Evolutionary conservation across 176 grass and related monocot genomes (phyloP), one percentile per base, ranked within the genome.

Genomic region (Ensete ventricosum): DNA sequence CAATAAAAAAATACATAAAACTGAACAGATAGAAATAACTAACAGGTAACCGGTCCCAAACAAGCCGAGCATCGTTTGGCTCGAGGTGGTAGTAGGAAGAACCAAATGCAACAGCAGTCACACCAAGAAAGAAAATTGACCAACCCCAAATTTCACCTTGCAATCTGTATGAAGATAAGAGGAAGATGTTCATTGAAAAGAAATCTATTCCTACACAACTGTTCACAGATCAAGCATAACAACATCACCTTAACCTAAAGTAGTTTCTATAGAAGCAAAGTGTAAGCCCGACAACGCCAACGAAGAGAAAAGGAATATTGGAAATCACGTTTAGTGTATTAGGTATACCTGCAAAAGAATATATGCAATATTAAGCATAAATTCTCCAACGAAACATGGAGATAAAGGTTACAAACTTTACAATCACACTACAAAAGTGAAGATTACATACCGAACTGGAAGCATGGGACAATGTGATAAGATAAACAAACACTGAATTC

Each of bases 41-140:
- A 74, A 93, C 94, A 0, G 90, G 94, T 83, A 97, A 67, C 22
- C 94, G 89, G 79, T 98, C 94, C 94, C 94, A 98, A 43, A 98
- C 85, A 67, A 98, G 88, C 0, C 81, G 87, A 78, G 86, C 71
- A 76, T 98, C 84, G 73, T 88, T 85, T 1, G 94, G 90, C 9
- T 84, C 76, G 55, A 98, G 88, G 90, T 97, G 94, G 69, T 97
- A 97, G 82, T 97, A 97, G 64, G 90, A 83, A 1, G 90, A 97
- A 50, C 94, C 94, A 52, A 97, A 84, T 73, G 77, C 85, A 73
- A 97, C 90, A 51, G 88, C 72, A 19, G 82, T 80, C 22, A 93
- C 87, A 13, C 90, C 94, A 66, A 79, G 26, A 76, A 80, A 98
- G 79, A 98, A 98, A 9, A 89, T 73, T 53, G 88, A 80, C 94